These are phyloP conservation scores for Dothideomycetidae sp. DNA, from an alignment of 2,329 filamentous ascomycete genomes.

Conservation along the genomic window DNA sequence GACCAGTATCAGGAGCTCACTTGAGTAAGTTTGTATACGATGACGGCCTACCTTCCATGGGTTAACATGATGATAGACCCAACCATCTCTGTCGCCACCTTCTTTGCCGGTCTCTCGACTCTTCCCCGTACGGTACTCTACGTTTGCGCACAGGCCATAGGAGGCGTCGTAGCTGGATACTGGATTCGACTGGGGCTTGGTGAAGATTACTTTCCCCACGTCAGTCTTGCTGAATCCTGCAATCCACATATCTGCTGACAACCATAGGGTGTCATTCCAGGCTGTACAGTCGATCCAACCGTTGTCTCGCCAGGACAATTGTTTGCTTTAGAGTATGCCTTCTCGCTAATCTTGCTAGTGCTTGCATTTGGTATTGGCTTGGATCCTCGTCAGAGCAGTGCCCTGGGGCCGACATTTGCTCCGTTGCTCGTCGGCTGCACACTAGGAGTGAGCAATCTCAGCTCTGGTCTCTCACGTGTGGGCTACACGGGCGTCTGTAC, in stretches of 20 bases:
- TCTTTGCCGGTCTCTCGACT: conserved; percentile 36
- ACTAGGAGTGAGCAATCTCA: conserved; percentile 19
- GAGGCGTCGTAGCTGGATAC: conserved; percentile 21
- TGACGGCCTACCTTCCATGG: neutral
- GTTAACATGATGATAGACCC: conserved; percentile 22
- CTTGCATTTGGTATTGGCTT: conserved; percentile 40
- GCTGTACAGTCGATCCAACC: conserved; percentile 10
- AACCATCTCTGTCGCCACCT: conserved; percentile 38
- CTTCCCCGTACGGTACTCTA: conserved; percentile 37
- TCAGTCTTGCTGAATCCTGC: too few relatives aligned
- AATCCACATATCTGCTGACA: neutral
- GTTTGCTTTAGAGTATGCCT: conserved; percentile 36
- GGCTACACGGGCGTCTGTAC: conserved; percentile 23
- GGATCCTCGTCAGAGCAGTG: conserved; percentile 36
- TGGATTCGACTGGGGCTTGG: conserved; percentile 15
- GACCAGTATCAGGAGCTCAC: conserved; percentile 37
- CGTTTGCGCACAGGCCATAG: conserved; percentile 31
- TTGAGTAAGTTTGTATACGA: conserved; percentile 24
- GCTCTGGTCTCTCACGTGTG: conserved; percentile 17
- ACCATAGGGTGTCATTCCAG: conserved; percentile 6
- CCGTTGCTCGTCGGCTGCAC: conserved; percentile 35
- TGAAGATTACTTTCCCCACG: conserved; percentile 12
- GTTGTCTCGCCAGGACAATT: conserved; percentile 15
- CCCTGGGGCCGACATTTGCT: conserved; percentile 36
- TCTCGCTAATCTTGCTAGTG: conserved; percentile 33